Evolutionary conservation across 2,329 filamentous ascomycete genomes (phyloP), one percentile per base, ranked within the genome.

Genomic region (Lithohypha guttulata): DNA sequence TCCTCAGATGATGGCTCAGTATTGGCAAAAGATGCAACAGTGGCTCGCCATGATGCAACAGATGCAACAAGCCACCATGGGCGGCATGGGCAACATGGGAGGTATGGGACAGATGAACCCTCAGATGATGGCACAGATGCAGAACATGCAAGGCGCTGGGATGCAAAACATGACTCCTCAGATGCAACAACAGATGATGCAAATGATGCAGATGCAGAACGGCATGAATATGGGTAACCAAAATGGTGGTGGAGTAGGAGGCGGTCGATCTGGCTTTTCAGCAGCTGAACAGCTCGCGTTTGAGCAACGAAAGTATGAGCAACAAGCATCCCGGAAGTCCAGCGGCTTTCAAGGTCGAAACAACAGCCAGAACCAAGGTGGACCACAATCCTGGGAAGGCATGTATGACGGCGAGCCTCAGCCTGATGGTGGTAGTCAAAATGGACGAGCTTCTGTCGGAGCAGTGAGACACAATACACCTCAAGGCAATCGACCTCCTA

Each of bases 1-100:
- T 14, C 89, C 89, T 1, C 86, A 94, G 55, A 80, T 93, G 69
- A 95, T 96, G 86, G 91, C 91, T 2, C 87, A 95, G 59, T 95
- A 96, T 64, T 93, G 91, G 77, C 85, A 94, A 60, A 78, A 87
- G 33, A 96, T 98, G 89, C 91, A 98, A 62, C 84, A 94, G 59
- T 94, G 93, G 63, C 93, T 95, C 61, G 71, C 80, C 42, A 79
- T 94, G 73, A 91, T 94, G 84, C 86, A 93, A 62, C 84, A 89
- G 54, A 84, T 93, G 74, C 81, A 79, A 34, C 58, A 62, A 48
- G 60, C 64, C 41, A 56, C 60, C 47, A 89, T 89, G 78, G 61
- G 60, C 17, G 58, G 65, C 42, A 77, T 71, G 86, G 76, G 57
- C 79, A 68, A 64, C 26, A 69, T 49, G 42, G 34, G 34, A 19